These are phyloP conservation scores for Davidsoniella eucalypti DNA, from an alignment of 2,329 filamentous ascomycete genomes.

Conservation along the genomic window DNA sequence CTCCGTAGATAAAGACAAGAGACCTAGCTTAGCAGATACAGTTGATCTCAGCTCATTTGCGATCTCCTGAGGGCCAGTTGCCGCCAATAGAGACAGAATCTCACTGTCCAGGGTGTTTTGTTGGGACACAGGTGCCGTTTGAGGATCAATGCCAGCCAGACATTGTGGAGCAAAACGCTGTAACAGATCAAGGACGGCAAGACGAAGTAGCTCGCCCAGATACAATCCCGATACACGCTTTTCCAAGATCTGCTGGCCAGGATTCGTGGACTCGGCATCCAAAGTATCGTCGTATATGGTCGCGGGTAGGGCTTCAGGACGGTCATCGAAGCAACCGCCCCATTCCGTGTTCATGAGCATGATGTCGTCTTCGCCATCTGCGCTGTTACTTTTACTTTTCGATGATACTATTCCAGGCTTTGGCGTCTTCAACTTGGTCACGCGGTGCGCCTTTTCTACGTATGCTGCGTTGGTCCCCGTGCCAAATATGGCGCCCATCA, in stretches of 20 bases:
- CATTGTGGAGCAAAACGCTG: neutral
- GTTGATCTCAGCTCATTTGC: too few relatives aligned
- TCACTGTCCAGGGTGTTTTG: slow-evolving; percentile 54
- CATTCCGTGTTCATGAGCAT: slow-evolving; percentile 76
- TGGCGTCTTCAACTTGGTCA: slow-evolving; percentile 35
- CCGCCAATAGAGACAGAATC: slow-evolving; percentile 37
- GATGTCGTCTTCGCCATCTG: slow-evolving; percentile 45
- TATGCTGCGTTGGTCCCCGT: slow-evolving; percentile 72
- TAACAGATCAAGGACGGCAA: slow-evolving; percentile 36
- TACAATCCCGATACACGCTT: slow-evolving; percentile 75
- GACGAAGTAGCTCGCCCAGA: slow-evolving; percentile 57
- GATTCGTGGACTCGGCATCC: slow-evolving; percentile 52
- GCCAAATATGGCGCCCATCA: slow-evolving; percentile 65
- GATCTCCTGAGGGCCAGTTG: slow-evolving; percentile 26
- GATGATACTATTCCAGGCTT: too few relatives aligned
- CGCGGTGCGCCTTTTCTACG: slow-evolving; percentile 51
- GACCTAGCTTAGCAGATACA: too few relatives aligned
- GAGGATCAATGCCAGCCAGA: neutral
- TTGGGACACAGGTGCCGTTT: slow-evolving; percentile 29
- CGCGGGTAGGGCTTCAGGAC: slow-evolving; percentile 49
- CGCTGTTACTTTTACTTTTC: slow-evolving; percentile 22
- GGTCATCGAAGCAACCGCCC: slow-evolving; percentile 59
- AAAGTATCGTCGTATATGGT: slow-evolving; percentile 52
- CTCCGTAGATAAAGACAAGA: slow-evolving; percentile 18
- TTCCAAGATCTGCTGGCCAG: slow-evolving; percentile 66